A percentile compares a stretch with the other conserved stretches of the same genome.
These are phyloP conservation scores for Nemania abortiva DNA, from an alignment of 2,329 filamentous ascomycete species.

Conservation along the genomic window DNA sequence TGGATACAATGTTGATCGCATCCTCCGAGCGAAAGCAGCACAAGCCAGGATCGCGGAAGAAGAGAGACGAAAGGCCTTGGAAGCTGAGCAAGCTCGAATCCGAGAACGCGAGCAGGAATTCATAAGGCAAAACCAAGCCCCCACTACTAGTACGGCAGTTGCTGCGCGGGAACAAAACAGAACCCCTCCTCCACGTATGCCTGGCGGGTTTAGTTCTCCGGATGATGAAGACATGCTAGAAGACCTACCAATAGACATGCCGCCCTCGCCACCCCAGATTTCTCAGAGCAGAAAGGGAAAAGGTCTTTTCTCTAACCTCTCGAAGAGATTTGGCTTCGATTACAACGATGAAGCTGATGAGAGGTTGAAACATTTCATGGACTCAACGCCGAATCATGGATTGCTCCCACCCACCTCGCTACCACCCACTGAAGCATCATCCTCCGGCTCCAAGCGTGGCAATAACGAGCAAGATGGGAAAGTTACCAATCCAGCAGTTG, in stretches of 20 bases:
- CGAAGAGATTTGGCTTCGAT: conserved; percentile 76
- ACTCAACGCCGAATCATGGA: conserved; percentile 43
- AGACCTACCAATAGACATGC: neutral
- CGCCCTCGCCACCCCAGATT: conserved; percentile 50
- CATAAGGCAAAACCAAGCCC: conserved; percentile 59
- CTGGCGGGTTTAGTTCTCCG: conserved; percentile 72
- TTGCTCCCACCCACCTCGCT: conserved; percentile 38
- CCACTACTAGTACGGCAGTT: conserved; percentile 48
- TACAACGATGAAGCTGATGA: conserved; percentile 58
- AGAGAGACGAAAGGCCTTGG: conserved; percentile 78
- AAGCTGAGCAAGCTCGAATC: conserved; percentile 77
- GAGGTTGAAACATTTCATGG: conserved; percentile 61
- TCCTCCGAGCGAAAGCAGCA: conserved; percentile 86
- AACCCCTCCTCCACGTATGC: conserved; percentile 70
- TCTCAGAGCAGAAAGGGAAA: conserved; percentile 60
- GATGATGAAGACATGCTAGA: conserved; percentile 36
- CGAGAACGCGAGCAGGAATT: conserved; percentile 66
- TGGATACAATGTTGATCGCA: conserved; percentile 96
- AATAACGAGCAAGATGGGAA: conserved; percentile 58
- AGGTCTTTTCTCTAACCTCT: conserved; percentile 76
- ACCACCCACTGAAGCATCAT: conserved; percentile 40
- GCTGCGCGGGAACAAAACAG: conserved; percentile 55
- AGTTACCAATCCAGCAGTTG: conserved; percentile 69
- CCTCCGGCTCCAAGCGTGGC: conserved; percentile 40
- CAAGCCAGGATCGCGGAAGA: conserved; percentile 90